phyloP scores from a whole-genome alignment of 176 grass and related monocot genomes.

The Oryza coarctata region DNA sequence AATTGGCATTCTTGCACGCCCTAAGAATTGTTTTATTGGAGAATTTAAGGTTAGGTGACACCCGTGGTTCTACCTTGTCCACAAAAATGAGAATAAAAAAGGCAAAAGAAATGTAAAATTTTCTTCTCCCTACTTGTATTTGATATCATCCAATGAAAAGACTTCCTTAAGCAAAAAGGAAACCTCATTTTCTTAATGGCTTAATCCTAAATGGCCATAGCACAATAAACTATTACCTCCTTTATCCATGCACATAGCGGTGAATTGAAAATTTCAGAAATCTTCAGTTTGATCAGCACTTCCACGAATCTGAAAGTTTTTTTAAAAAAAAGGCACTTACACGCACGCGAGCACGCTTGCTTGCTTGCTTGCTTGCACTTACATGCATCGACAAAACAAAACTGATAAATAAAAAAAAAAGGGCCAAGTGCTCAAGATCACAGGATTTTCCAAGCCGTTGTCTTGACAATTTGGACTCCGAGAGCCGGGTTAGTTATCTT shows the following conservation, averaged over 20 bases:
- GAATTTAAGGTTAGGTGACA: slow-evolving; percentile 41
- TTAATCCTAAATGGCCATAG: slow-evolving; percentile 27
- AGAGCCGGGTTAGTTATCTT: not conserved
- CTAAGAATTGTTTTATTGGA: slow-evolving; percentile 35
- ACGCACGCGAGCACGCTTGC: not conserved
- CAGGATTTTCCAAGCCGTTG: not conserved
- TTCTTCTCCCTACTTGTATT: not conserved
- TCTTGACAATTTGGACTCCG: slow-evolving; percentile 43
- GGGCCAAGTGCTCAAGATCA: not conserved
- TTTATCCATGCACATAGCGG: not conserved
- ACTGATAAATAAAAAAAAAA: not conserved
- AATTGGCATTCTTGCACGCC: slow-evolving; percentile 11
- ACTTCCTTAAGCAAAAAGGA: not conserved
- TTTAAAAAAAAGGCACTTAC: not conserved
- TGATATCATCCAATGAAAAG: not conserved
- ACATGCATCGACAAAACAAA: slow-evolving; percentile 7
- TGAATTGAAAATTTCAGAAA: not conserved
- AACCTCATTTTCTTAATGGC: not conserved
- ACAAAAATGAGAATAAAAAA: slow-evolving; percentile 45
- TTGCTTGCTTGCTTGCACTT: not conserved
- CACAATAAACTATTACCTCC: not conserved
- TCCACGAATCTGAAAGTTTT: not conserved
- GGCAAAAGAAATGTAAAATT: not conserved
- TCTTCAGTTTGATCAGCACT: not conserved
- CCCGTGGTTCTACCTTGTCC: slow-evolving; percentile 35